A percentile compares a stretch with the other conserved stretches of the same genome.
These are phyloP conservation scores for Scytalidium sp. DNA, from an alignment of 2,329 filamentous ascomycete genomes.

Conservation along the genomic window DNA sequence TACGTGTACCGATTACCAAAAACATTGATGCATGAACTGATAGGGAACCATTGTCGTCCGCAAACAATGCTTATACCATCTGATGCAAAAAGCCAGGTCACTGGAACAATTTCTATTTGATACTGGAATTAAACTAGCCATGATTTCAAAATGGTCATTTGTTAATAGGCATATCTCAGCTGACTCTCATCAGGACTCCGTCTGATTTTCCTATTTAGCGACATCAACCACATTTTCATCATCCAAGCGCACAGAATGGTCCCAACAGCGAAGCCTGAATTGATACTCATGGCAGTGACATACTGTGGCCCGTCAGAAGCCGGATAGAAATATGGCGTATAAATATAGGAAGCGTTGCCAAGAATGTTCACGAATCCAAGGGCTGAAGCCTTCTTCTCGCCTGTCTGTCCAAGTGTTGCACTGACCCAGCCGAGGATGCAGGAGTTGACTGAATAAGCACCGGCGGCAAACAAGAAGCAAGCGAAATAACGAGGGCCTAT, in stretches of 20 bases:
- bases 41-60: too few species aligned
- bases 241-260: conserved; percentile 31
- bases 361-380: conserved; percentile 14
- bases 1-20: too few species aligned
- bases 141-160: not conserved
- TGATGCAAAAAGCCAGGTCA: too few species aligned
- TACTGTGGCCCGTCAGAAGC: conserved; percentile 29
- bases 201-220: conserved; percentile 28
- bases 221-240: conserved; percentile 29
- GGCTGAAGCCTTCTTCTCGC: conserved; percentile 18
- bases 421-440: conserved; percentile 23
- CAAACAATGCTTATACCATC: too few species aligned
- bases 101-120: too few species aligned
- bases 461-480: conserved; percentile 29
- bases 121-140: too few species aligned
- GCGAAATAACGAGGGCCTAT: conserved; percentile 29
- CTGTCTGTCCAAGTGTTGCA: conserved; percentile 15
- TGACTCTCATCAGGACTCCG: conserved; percentile 5
- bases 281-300: conserved; percentile 27
- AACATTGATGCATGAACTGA: too few species aligned
- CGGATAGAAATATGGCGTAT: conserved; percentile 19
- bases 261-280: conserved; percentile 30
- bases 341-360: conserved; percentile 16
- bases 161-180: conserved; percentile 14
- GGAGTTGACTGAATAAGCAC: conserved; percentile 28